Evolutionary conservation across 371 early-diverging fungal species (phyloP).

Genomic region (Quaeritorhiza haematococci): DNA sequence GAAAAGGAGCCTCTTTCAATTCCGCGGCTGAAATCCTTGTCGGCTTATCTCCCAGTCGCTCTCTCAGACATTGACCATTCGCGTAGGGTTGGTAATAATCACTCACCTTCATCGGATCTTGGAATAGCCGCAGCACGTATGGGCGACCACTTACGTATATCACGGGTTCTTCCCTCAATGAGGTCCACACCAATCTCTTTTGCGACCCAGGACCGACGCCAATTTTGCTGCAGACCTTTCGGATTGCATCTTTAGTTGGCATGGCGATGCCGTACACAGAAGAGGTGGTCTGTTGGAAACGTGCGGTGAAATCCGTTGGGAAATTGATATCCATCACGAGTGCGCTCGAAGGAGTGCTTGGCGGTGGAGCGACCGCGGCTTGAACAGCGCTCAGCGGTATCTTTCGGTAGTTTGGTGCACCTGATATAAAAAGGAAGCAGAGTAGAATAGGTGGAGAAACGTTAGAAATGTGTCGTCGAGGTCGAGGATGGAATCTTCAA

Average conservation of each 20-base stretch:
- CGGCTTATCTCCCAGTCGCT: no score
- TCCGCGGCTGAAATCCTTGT: no score
- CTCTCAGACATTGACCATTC: not conserved
- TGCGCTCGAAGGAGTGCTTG: not conserved
- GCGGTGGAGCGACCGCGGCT: not conserved
- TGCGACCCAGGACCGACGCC: constrained; percentile 49
- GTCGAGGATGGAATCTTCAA: not conserved
- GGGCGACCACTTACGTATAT: constrained; percentile 54
- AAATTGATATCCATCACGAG: not conserved
- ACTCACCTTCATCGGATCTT: constrained; percentile 49
- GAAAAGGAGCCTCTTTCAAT: no score
- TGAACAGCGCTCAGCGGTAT: constrained; percentile 38
- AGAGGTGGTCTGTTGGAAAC: no score
- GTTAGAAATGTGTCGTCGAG: not conserved
- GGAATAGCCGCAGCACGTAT: constrained; percentile 58
- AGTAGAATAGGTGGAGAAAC: no score
- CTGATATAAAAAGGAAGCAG: constrained; percentile 2
- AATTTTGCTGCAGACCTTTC: constrained; percentile 39
- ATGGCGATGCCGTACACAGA: constrained; percentile 58
- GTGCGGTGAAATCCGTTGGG: no score
- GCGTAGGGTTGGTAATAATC: not conserved
- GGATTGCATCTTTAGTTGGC: constrained; percentile 61
- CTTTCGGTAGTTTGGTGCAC: constrained; percentile 59
- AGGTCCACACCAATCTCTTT: constrained; percentile 59
- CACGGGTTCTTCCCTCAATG: constrained; percentile 71